phyloP scores from a whole-genome alignment of 2,329 filamentous ascomycete genomes.

The Amauroascus verrucosus region DNA sequence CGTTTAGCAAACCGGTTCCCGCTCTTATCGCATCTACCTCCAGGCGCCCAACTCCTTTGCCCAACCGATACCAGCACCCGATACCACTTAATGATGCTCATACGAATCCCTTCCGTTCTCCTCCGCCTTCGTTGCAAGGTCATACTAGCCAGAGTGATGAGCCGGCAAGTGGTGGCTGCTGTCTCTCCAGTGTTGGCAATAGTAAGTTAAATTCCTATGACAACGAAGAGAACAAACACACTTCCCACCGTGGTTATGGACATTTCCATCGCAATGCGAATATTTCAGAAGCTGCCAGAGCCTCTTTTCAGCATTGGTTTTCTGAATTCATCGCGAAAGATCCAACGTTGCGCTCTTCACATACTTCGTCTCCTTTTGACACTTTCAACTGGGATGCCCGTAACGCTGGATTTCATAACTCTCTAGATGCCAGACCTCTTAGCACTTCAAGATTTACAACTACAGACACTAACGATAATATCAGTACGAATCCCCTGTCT shows the following conservation, averaged over 20 bases:
- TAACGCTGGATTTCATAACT: background rate
- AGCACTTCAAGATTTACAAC: background rate
- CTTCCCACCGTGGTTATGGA: conserved; percentile 8
- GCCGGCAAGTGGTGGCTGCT: conserved; percentile 2
- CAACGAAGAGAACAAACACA: conserved; percentile 7
- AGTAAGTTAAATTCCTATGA: conserved; percentile 16
- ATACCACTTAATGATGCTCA: conserved; percentile 15
- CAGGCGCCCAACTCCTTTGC: conserved; percentile 12
- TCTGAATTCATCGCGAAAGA: conserved; percentile 7
- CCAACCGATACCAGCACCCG: conserved; percentile 16
- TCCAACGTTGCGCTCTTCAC: background rate
- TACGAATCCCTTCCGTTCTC: conserved; percentile 15
- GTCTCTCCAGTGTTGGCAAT: conserved; percentile 10
- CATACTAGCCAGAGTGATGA: conserved; percentile 4
- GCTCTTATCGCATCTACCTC: conserved; percentile 14
- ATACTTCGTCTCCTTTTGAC: background rate
- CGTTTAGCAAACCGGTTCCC: conserved; percentile 4
- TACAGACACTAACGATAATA: conserved; percentile 13
- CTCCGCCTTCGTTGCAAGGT: conserved; percentile 14
- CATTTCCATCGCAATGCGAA: background rate
- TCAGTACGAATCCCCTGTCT: conserved; percentile 16
- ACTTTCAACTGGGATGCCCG: background rate
- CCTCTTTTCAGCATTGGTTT: conserved; percentile 10
- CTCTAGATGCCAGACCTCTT: background rate
- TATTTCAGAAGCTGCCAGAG: conserved; percentile 2